A percentile compares a stretch with the other conserved stretches of the same genome.
Conservation (phyloP, 1,284 basidiomycete genomes). For the Ganoderma resinaceum region DNA sequence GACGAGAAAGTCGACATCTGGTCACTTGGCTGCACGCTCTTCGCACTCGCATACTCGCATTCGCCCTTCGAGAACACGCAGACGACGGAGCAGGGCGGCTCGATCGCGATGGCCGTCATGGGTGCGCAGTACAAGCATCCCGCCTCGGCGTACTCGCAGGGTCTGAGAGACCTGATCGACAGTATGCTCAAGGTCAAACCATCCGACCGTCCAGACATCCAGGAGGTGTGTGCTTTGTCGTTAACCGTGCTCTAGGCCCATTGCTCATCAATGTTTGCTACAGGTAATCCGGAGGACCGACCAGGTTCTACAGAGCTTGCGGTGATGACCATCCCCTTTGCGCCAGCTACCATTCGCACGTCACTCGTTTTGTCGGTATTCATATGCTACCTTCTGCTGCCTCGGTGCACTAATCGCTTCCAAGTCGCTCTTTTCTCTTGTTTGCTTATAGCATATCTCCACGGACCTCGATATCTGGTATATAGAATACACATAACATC, state of each 20-base stretch:
- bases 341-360: conserved; percentile 6
- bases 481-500: conserved; percentile 25
- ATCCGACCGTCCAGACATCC: conserved; percentile 81
- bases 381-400: conserved; percentile 12
- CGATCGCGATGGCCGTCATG: conserved; percentile 94
- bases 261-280: conserved; percentile 1
- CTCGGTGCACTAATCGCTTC: conserved; percentile 18
- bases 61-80: conserved; percentile 93
- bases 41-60: conserved; percentile 89
- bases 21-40: conserved; percentile 94
- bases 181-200: conserved; percentile 85
- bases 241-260: background rate
- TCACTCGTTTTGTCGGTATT: conserved; percentile 16
- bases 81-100: conserved; percentile 87
- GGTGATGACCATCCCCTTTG: conserved; percentile 41
- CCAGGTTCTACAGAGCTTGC: conserved; percentile 63
- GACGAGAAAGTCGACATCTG: conserved; percentile 97
- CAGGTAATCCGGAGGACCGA: conserved; percentile 80
- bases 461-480: conserved; percentile 20
- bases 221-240: conserved; percentile 59
- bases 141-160: conserved; percentile 80
- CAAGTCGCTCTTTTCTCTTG: conserved; percentile 22
- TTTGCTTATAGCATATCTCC: conserved; percentile 26
- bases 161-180: conserved; percentile 83
- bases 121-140: conserved; percentile 93